A percentile compares a stretch with the other conserved stretches of the same genome.
Conservation (phyloP, 2,329 filamentous ascomycete genomes). For the Microcera coccophila region DNA sequence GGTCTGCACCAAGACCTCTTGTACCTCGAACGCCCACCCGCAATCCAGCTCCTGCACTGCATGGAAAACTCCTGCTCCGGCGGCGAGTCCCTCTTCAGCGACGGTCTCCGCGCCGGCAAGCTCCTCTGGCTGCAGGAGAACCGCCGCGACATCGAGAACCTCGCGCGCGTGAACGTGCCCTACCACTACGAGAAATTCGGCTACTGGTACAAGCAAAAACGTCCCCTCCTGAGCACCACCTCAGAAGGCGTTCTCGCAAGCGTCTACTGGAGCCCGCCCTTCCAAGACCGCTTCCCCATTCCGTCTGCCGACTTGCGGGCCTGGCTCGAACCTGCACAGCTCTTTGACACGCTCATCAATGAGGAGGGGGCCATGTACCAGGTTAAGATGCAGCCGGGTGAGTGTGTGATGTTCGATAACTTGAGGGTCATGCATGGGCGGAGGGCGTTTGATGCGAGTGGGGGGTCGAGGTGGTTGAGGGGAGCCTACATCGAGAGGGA, state of each 20-base stretch:
- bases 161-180: conserved; percentile 46
- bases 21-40: conserved; percentile 75
- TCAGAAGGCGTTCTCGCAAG: conserved; percentile 22
- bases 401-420: conserved; percentile 94
- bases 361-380: conserved; percentile 58
- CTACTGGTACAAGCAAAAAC: conserved; percentile 57
- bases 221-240: conserved; percentile 48
- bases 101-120: conserved; percentile 61
- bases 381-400: conserved; percentile 70
- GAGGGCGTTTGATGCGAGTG: conserved; percentile 62
- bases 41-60: conserved; percentile 85
- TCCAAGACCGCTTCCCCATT: conserved; percentile 56
- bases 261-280: conserved; percentile 70
- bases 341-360: conserved; percentile 60
- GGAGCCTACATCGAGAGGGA: conserved; percentile 72
- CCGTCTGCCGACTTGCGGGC: conserved; percentile 19
- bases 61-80: conserved; percentile 74
- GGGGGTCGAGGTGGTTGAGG: conserved; percentile 74
- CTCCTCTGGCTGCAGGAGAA: conserved; percentile 28
- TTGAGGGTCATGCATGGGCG: conserved; percentile 79
- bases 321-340: conserved; percentile 48
- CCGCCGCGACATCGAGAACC: conserved; percentile 25
- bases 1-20: conserved; percentile 92
- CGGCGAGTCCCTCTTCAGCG: conserved; percentile 82
- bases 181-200: conserved; percentile 69